phyloP scores from a whole-genome alignment of 2,329 filamentous ascomycete genomes.

The Nothopassalora personata region DNA sequence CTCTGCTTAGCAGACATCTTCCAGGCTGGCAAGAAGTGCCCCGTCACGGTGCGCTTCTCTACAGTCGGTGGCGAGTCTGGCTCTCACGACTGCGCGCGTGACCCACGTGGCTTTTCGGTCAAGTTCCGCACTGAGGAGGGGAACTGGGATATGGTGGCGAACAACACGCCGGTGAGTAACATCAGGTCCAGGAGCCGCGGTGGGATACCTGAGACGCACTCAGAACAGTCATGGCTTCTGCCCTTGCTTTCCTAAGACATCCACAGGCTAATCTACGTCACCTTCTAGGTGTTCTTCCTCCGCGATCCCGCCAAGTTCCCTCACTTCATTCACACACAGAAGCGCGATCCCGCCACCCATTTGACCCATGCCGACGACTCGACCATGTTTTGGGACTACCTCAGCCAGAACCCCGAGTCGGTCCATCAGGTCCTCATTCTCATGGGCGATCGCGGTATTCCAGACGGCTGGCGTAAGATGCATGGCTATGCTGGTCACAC shows the following conservation, averaged over 20 bases:
- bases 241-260: no score
- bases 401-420: constrained; percentile 50
- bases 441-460: constrained; percentile 52
- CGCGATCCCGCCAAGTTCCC: constrained; percentile 69
- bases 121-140: constrained; percentile 70
- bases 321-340: constrained; percentile 68
- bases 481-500: constrained; percentile 51
- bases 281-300: constrained; percentile 58
- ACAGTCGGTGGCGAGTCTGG: constrained; percentile 71
- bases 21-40: constrained; percentile 63
- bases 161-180: constrained; percentile 57
- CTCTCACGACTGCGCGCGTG: constrained; percentile 65
- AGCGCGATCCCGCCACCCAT: constrained; percentile 66
- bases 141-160: constrained; percentile 68
- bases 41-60: constrained; percentile 63
- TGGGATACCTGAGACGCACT: no score
- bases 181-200: no score
- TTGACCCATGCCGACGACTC: constrained; percentile 59
- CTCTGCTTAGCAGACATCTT: constrained; percentile 44
- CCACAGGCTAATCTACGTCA: no score
- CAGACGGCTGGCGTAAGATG: constrained; percentile 52
- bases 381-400: constrained; percentile 63
- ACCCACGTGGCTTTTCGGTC: constrained; percentile 66
- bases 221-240: no score
- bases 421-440: constrained; percentile 51